Conservation (phyloP, 768 basidiomycete genomes). For the Trametes gibbosa region DNA sequence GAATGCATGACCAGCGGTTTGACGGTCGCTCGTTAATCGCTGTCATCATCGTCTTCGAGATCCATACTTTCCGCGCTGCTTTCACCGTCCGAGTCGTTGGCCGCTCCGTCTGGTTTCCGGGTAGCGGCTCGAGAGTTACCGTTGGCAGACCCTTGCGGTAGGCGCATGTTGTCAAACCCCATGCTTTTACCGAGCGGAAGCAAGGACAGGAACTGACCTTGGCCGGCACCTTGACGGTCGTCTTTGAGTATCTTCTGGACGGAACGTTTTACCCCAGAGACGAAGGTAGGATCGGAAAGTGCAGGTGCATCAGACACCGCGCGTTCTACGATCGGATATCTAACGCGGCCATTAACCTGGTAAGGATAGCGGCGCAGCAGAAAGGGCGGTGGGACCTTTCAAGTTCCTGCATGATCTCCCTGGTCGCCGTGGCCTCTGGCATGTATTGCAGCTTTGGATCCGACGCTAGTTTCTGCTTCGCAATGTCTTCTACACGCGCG, state of each 20-base stretch:
- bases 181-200: neutral
- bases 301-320: slow-evolving; percentile 37
- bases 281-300: slow-evolving; percentile 25
- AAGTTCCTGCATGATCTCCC: slow-evolving; percentile 69
- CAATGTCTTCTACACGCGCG: slow-evolving; percentile 60
- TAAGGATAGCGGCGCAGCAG: neutral
- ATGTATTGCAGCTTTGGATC: slow-evolving; percentile 54
- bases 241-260: slow-evolving; percentile 34
- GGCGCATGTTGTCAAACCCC: neutral
- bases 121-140: neutral
- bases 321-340: slow-evolving; percentile 66
- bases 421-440: slow-evolving; percentile 50
- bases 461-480: slow-evolving; percentile 49
- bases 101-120: neutral
- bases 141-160: neutral
- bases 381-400: slow-evolving; percentile 47
- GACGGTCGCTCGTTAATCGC: slow-evolving; percentile 3
- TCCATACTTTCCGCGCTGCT: slow-evolving; percentile 20
- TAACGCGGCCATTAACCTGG: slow-evolving; percentile 22
- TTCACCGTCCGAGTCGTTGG: slow-evolving; percentile 13
- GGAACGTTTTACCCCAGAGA: slow-evolving; percentile 36
- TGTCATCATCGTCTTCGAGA: slow-evolving; percentile 12
- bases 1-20: too few relatives aligned
- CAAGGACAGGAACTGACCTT: neutral
- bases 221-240: slow-evolving; percentile 22